A percentile compares a stretch with the other conserved stretches of the same genome.
These are phyloP conservation scores for Phaeoacremonium minimum DNA, from an alignment of 2,329 filamentous ascomycete species.

Conservation along the genomic window DNA sequence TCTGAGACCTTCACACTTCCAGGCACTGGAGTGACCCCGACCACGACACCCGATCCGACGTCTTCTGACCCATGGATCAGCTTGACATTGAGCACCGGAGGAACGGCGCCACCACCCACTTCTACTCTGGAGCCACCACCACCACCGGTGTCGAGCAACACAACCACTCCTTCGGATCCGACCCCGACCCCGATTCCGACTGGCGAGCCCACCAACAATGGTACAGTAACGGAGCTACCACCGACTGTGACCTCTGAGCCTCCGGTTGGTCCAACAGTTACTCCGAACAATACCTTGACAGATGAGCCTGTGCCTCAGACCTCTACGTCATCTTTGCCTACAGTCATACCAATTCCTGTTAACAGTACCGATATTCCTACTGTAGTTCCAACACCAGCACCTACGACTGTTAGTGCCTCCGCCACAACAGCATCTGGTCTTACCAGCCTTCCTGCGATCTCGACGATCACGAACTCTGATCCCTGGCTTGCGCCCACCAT, in stretches of 20 bases:
- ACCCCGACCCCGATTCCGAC: background rate
- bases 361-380: background rate
- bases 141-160: background rate
- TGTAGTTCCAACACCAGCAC: background rate
- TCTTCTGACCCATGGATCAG: too few relatives aligned
- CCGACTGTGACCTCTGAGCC: background rate
- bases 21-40: background rate
- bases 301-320: background rate
- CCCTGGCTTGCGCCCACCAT: conserved; percentile 58
- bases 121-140: background rate
- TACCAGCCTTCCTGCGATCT: conserved; percentile 20
- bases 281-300: background rate
- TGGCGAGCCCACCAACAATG: background rate
- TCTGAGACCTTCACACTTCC: conserved; percentile 3
- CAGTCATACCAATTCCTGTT: background rate
- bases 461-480: conserved; percentile 36
- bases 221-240: background rate
- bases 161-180: background rate
- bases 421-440: background rate
- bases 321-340: background rate
- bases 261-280: background rate
- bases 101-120: too few relatives aligned
- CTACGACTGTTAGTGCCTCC: background rate
- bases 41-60: background rate
- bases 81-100: background rate